Base-by-base conservation (phyloP, 1,139 yeast genomes). In the Yamadazyma diospyri region DNA sequence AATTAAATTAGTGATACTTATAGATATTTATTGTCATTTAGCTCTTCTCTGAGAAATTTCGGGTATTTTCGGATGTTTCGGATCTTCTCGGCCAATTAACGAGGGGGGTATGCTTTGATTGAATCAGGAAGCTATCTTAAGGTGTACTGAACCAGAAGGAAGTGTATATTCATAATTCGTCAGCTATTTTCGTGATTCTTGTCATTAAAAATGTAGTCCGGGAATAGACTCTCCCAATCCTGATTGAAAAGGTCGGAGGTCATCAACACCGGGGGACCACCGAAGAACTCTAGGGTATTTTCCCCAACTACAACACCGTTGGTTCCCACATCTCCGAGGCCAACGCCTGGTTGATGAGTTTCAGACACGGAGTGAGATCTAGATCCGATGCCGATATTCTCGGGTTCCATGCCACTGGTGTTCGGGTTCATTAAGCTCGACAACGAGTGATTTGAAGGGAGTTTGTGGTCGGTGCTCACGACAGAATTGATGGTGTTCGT, bases 211-310 rank as follows among this genome's bases (percentile, higher is more conserved):
- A 37, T 43, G 38, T 64, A 64, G 38, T 67, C 72, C 0, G 74
- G 73, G 39, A 71, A 70, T 35, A 71, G 55, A 1, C 70, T 56
- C 34, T 67, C 76, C 77, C 76, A 71, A 43, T 69, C 74, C 41
- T 68, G 73, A 38, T 65, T 64, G 42, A 68, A 65, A 45, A 69
- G 58, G 40, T 69, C 76, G 2, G 75, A 68, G 0, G 76, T 69
- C 76, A 71, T 70, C 36, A 70, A 61, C 13, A 71, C 69, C 4
- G 76, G 76, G 1, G 76, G 77, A 3, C 77, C 76, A 10, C 76
- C 76, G 41, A 70, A 62, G 45, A 68, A 66, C 27, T 64, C 72
- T 25, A 64, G 43, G 15, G 23, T 29, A 21, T 22, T 28, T 13
- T 24, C 32, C 6, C 27, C 27, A 9, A 23, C 32, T 4, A 29